Base-by-base conservation (phyloP, 2,329 filamentous ascomycete species). In the Diaporthe humulicola region DNA sequence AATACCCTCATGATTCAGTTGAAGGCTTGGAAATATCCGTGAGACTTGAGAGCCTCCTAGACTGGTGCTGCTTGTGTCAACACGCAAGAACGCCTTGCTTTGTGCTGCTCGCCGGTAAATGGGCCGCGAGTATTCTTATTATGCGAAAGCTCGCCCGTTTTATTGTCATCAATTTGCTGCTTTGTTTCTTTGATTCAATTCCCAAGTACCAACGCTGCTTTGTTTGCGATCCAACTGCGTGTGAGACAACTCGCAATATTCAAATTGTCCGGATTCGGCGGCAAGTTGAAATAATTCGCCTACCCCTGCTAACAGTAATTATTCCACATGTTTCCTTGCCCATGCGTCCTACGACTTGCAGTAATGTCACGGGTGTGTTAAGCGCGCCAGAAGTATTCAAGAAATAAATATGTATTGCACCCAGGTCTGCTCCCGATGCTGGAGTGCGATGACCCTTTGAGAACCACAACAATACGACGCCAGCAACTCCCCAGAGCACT, bases 251-350 rank as follows among this genome's bases (percentile, higher is more conserved):
- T 22, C 42, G 36, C 10, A 30, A 22, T 14, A 10, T 52, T 19
- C 45, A 22, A 25, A 48, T 28, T 67, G 64, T 52, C 45, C 64
- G 64, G 45, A 52, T 52, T 52, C 45, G 64, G 64, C 30, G 61
- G 19, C 61, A 19, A 36, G 12, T 33, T n/a, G 28, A 50, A 48
- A 9, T 15, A 15, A 30, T 66, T 25, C 17, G 57, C 19, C 14
- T 10, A 33, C 6, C 10, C 28, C 40, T 30, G 22, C 25, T 19
- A 28, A 17, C 25, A 8, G 4, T 25, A 5, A 19, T 9, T 22
- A 30, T 30, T 30, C 60, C 12, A 15, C 15, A 1, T 30, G 9
- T 17, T 30, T 67, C 10, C 19, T 25, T 10, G 45, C 61, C 28
- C 30, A 8, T 33, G 33, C 36, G 22, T n/a, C 61, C 30, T 15